Conservation (phyloP, 1,284 basidiomycete species). For the Leccinum solheimii region DNA sequence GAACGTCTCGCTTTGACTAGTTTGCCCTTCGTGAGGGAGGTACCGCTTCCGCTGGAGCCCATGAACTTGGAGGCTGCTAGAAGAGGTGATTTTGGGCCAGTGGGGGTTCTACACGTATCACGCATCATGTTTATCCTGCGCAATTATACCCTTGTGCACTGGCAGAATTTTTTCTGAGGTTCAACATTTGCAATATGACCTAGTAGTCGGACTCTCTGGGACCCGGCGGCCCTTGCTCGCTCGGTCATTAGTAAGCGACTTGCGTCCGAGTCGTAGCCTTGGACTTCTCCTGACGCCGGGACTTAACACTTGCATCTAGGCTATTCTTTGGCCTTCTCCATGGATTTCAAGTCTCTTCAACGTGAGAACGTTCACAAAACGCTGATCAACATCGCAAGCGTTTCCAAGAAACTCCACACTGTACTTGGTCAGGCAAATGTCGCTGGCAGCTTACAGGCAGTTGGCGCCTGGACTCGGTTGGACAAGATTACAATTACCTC, state of each 20-base stretch:
- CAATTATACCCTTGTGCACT: neutral
- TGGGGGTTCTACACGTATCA: conserved; percentile 29
- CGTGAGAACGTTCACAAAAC: neutral
- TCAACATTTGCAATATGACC: too few species aligned
- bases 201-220: too few species aligned
- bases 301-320: too few species aligned
- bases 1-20: conserved; percentile 43
- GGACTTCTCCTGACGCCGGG: too few species aligned
- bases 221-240: too few species aligned
- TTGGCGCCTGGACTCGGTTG: conserved; percentile 1
- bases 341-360: neutral
- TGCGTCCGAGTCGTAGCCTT: too few species aligned
- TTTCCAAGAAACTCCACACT: neutral
- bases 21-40: conserved; percentile 48
- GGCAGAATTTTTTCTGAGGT: neutral
- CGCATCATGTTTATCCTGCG: neutral
- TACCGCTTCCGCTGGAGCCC: conserved; percentile 50
- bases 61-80: conserved; percentile 31
- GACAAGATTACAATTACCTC: conserved; percentile 4
- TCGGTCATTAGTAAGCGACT: too few species aligned
- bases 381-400: conserved; percentile 1
- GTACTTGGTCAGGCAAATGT: neutral
- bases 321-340: neutral
- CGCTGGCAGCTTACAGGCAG: neutral
- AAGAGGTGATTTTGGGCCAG: conserved; percentile 27